Evolutionary conservation across 805 yeast species (phyloP), one percentile per base, ranked within the genome.

Genomic region (Ogataea wickerhamii): DNA sequence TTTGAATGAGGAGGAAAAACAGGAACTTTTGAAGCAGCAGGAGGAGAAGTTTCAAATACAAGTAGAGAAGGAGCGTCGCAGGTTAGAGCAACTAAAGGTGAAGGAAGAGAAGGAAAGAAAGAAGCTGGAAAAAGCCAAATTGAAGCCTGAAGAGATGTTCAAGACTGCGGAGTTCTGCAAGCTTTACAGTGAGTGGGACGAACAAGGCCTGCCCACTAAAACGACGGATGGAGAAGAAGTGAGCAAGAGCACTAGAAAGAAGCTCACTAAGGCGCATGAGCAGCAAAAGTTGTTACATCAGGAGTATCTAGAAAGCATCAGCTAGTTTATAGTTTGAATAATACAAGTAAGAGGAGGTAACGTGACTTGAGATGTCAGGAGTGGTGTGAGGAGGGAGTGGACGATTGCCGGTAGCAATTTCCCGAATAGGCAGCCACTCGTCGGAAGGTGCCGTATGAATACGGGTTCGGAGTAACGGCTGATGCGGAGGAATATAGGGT

Each of bases 211-310:
- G 13, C 98, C 98, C 14, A 71, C 79, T 0, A 80, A 78, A 55
- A 86, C 81, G 47, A 71, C 67, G 23, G 77, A 76, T 7, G 98
- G 98, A 10, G 87, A 79, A 49, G 93, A 84, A 47, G 73, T 93
- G 5, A 74, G 93, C 28, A 93, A 93, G 68, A 85, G 95, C 59
- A 78, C 82, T 66, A 68, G 70, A 43, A 93, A 93, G 75, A 91
- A 91, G 66, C 68, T 93, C 49, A 62, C 68, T 45, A 93, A 93
- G 66, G 82, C 73, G 55, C 79, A 77, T 61, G 87, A 81, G 38
- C 80, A 73, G 33, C 98, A 93, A 60, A 80, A 80, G 56, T 88
- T 88, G 68, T 71, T 89, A 25, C 78, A 88, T 58, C 79, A 80
- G 20, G 87, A 83, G 54, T 87, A 76, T 45, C 49, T 63, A 41